phyloP scores from a whole-genome alignment of 768 basidiomycete genomes.

The Leccinum uliginosum region DNA sequence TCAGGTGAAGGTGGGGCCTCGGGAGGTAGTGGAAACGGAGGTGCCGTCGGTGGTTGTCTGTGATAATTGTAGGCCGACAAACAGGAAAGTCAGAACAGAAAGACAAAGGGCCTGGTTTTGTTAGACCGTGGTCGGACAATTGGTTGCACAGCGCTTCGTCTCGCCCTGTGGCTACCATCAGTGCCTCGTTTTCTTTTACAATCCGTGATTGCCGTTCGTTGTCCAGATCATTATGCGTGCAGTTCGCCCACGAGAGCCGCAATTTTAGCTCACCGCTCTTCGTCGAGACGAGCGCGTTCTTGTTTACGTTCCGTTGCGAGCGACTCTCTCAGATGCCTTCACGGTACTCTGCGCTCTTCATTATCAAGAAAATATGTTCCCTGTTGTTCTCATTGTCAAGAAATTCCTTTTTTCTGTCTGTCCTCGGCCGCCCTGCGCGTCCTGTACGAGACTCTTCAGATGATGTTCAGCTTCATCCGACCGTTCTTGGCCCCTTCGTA shows the following conservation, averaged over 20 bases:
- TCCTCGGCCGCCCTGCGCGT: constrained; percentile 59
- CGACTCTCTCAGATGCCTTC: too few species aligned
- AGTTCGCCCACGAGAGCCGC: constrained; percentile 40
- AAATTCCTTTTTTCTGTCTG: constrained; percentile 60
- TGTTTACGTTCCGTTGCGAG: too few species aligned
- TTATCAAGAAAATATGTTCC: constrained; percentile 55
- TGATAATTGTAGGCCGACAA: not conserved
- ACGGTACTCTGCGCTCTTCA: constrained; percentile 56
- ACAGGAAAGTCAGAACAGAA: not conserved
- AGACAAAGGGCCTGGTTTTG: constrained; percentile 52
- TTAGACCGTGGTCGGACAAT: constrained; percentile 60
- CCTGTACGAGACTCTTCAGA: constrained; percentile 43
- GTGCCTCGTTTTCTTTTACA: too few species aligned
- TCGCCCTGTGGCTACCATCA: too few species aligned
- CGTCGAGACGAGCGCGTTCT: too few species aligned
- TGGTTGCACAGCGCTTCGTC: constrained; percentile 59
- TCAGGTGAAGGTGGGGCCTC: constrained; percentile 41
- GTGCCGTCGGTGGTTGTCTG: constrained; percentile 45
- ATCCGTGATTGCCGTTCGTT: too few species aligned
- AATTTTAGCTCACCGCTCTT: too few species aligned
- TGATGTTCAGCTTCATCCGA: constrained; percentile 52
- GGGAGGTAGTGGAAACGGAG: constrained; percentile 41
- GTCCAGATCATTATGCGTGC: too few species aligned
- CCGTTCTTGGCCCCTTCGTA: constrained; percentile 45
- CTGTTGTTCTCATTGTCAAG: constrained; percentile 61